Conservation (phyloP, 1,284 basidiomycete species). For the Abortiporus biennis region DNA sequence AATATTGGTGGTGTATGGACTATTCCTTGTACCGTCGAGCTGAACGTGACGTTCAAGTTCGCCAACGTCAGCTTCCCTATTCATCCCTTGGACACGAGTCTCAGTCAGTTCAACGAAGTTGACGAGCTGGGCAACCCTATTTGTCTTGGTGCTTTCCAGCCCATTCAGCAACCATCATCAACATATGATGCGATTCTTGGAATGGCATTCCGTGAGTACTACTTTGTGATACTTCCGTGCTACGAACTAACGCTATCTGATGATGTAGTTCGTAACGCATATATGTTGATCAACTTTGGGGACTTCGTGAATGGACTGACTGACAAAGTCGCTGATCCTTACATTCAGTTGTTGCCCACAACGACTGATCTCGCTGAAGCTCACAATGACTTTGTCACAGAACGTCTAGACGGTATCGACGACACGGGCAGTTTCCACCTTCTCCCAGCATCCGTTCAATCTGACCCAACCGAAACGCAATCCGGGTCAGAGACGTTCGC, state of each 20-base stretch:
- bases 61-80: constrained; percentile 46
- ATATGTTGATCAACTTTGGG: constrained; percentile 56
- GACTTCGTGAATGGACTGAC: constrained; percentile 40
- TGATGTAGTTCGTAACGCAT: constrained; percentile 59
- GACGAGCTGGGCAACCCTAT: constrained; percentile 18
- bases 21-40: constrained; percentile 51
- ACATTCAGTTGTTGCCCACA: constrained; percentile 56
- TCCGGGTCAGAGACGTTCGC: constrained; percentile 11
- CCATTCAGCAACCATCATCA: constrained; percentile 37
- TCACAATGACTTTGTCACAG: constrained; percentile 47
- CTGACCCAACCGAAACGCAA: constrained; percentile 12
- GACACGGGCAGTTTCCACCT: constrained; percentile 39
- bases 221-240: no score
- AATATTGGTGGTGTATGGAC: constrained; percentile 46
- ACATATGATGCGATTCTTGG: constrained; percentile 75
- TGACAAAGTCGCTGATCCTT: constrained; percentile 36
- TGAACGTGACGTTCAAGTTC: constrained; percentile 59
- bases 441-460: constrained; percentile 34
- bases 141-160: constrained; percentile 50
- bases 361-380: constrained; percentile 34
- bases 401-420: constrained; percentile 44
- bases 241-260: constrained; percentile 7
- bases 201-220: constrained; percentile 67
- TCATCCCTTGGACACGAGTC: constrained; percentile 55
- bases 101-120: constrained; percentile 20